Percentiles rank a stretch among this genome's conserved stretches.
These are phyloP conservation scores for Penicillium malachiteum DNA, from an alignment of 495 filamentous ascomycete species.

Conservation along the genomic window DNA sequence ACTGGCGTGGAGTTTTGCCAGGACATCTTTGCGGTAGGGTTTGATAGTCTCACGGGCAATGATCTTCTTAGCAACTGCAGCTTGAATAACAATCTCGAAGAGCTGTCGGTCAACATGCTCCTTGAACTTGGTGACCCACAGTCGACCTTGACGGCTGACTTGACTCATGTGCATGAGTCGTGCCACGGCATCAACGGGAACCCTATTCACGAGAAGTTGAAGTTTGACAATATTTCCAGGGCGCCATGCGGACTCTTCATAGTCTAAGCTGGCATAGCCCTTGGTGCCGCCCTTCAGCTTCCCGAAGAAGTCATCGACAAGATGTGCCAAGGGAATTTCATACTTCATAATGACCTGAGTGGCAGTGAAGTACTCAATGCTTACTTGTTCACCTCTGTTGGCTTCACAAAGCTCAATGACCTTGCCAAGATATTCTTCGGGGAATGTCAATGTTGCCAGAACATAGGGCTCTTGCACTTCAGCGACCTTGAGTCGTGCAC, in stretches of 20 bases:
- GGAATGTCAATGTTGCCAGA: constrained; percentile 80
- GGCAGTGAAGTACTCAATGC: constrained; percentile 86
- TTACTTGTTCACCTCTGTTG: constrained; percentile 82
- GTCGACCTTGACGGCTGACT: constrained; percentile 68
- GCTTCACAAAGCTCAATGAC: constrained; percentile 93
- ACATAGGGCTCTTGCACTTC: constrained; percentile 85
- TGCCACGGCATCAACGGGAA: constrained; percentile 90
- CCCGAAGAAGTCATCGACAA: constrained; percentile 97
- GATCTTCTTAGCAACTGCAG: constrained; percentile 76
- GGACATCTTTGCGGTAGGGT: constrained; percentile 92
- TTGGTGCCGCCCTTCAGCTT: constrained; percentile 89
- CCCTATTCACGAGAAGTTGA: constrained; percentile 89
- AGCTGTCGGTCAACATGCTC: constrained; percentile 93
- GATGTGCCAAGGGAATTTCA: constrained; percentile 76
- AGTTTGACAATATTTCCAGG: constrained; percentile 81
- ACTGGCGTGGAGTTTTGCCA: constrained; percentile 89
- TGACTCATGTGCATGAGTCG: constrained; percentile 82
- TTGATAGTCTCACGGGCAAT: constrained; percentile 94
- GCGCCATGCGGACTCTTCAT: constrained; percentile 90
- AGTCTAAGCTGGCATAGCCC: constrained; percentile 83
- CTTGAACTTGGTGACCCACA: constrained; percentile 96
- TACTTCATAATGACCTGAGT: constrained; percentile 96
- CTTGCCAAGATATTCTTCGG: constrained; percentile 89
- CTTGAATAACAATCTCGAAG: constrained; percentile 96
- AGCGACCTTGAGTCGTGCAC: constrained; percentile 54